phyloP scores from a whole-genome alignment of 2,329 filamentous ascomycete species.

The Epichloe brachyelytri region DNA sequence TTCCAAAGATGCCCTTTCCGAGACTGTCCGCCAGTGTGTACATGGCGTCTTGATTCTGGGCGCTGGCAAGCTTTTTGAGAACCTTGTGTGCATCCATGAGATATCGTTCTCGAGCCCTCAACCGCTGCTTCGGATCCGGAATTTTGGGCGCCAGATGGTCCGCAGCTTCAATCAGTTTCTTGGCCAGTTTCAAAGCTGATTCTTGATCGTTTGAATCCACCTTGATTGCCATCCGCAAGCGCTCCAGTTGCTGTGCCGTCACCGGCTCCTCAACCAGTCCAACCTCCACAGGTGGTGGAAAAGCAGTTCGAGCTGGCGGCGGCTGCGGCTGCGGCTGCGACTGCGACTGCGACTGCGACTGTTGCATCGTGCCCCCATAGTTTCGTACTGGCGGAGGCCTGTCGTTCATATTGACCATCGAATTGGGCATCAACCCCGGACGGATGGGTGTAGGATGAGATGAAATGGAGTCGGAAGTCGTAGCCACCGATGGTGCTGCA shows the following conservation, averaged over 20 bases:
- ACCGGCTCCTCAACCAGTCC: slow-evolving; percentile 34
- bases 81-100: slow-evolving; percentile 78
- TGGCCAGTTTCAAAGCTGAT: slow-evolving; percentile 60
- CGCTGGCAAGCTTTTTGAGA: slow-evolving; percentile 70
- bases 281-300: slow-evolving; percentile 1
- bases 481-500: slow-evolving; percentile 17
- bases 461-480: slow-evolving; percentile 34
- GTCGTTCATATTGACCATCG: slow-evolving; percentile 39
- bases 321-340: slow-evolving; percentile 11
- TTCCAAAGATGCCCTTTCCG: slow-evolving; percentile 66
- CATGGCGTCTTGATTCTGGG: slow-evolving; percentile 72
- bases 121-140: slow-evolving; percentile 57
- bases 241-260: slow-evolving; percentile 66
- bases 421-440: slow-evolving; percentile 47
- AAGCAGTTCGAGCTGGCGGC: background rate
- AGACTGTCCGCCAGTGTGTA: slow-evolving; percentile 88
- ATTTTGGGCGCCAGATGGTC: slow-evolving; percentile 54
- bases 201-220: slow-evolving; percentile 59
- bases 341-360: slow-evolving; percentile 13
- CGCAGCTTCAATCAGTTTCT: slow-evolving; percentile 75
- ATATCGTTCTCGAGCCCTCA: slow-evolving; percentile 71
- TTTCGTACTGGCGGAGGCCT: slow-evolving; percentile 47
- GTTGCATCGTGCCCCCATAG: slow-evolving; percentile 34
- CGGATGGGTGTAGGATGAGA: slow-evolving; percentile 51
- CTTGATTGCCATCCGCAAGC: slow-evolving; percentile 56